Percentiles rank a stretch among this genome's conserved stretches.
phyloP scores from a whole-genome alignment of 2,329 filamentous ascomycete genomes.

The Ceratocystis papillata region DNA sequence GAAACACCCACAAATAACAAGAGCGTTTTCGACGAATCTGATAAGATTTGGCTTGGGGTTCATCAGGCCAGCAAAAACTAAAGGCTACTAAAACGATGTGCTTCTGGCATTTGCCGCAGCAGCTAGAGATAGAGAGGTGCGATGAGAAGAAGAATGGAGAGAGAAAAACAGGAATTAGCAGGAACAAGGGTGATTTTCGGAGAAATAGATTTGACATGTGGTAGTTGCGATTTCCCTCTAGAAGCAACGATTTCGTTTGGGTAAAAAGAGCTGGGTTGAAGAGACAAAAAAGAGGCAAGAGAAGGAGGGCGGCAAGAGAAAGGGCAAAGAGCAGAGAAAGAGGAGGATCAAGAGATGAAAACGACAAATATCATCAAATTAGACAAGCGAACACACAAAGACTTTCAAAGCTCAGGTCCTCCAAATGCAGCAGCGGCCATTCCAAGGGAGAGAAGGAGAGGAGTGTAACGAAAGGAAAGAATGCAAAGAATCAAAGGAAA shows the following conservation, averaged over 20 bases:
- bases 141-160: background rate
- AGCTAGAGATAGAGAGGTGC: background rate
- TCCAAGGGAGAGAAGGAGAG: background rate
- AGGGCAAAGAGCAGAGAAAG: background rate
- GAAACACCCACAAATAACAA: background rate
- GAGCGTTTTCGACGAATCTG: background rate
- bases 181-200: constrained; percentile 11
- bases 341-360: background rate
- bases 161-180: constrained; percentile 2
- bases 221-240: background rate
- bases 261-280: background rate
- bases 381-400: background rate
- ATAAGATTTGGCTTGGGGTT: background rate
- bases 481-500: background rate
- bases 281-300: background rate
- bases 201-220: constrained; percentile 14
- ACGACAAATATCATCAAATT: background rate
- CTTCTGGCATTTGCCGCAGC: too few species aligned
- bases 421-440: background rate
- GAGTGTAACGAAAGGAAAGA: background rate
- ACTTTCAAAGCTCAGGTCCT: background rate
- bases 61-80: background rate
- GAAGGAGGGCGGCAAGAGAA: background rate
- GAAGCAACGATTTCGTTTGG: too few species aligned
- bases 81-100: too few species aligned